phyloP scores from a whole-genome alignment of 352 stramenopile genomes.

The Pythium coloratum region DNA sequence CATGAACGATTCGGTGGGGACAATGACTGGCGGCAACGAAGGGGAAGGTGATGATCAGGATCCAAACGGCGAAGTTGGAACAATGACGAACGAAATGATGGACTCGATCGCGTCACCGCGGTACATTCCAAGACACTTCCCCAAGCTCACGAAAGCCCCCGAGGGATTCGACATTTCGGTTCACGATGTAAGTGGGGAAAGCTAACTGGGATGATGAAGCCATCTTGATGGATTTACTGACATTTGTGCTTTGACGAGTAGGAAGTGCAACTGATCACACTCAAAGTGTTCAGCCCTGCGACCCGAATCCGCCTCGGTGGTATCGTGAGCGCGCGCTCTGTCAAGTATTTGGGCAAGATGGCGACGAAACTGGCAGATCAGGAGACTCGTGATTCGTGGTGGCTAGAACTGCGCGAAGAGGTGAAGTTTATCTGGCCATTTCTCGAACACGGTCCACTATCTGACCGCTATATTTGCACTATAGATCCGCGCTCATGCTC shows the following conservation, averaged over 20 bases:
- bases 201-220: too few relatives aligned
- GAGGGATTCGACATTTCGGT: slow-evolving; percentile 76
- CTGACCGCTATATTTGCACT: not conserved
- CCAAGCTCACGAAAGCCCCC: slow-evolving; percentile 47
- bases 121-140: slow-evolving; percentile 52
- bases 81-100: slow-evolving; percentile 3
- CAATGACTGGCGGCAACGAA: slow-evolving; percentile 35
- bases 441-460: too few relatives aligned
- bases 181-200: slow-evolving; percentile 51
- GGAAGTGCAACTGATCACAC: slow-evolving; percentile 94
- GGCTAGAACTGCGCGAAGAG: slow-evolving; percentile 96
- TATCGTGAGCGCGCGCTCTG: slow-evolving; percentile 83
- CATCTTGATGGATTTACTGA: too few relatives aligned
- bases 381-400: slow-evolving; percentile 98
- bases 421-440: slow-evolving; percentile 23
- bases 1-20: slow-evolving; percentile 15
- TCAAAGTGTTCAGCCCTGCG: slow-evolving; percentile 90
- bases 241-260: slow-evolving; percentile 25
- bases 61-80: slow-evolving; percentile 32
- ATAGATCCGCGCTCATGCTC: slow-evolving; percentile 94
- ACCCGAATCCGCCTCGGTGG: slow-evolving; percentile 76
- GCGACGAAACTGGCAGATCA: slow-evolving; percentile 96
- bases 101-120: slow-evolving; percentile 41
- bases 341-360: slow-evolving; percentile 91
- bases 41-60: slow-evolving; percentile 37